Conservation (phyloP, 768 basidiomycete genomes). For the Phylloporus arenicola region DNA sequence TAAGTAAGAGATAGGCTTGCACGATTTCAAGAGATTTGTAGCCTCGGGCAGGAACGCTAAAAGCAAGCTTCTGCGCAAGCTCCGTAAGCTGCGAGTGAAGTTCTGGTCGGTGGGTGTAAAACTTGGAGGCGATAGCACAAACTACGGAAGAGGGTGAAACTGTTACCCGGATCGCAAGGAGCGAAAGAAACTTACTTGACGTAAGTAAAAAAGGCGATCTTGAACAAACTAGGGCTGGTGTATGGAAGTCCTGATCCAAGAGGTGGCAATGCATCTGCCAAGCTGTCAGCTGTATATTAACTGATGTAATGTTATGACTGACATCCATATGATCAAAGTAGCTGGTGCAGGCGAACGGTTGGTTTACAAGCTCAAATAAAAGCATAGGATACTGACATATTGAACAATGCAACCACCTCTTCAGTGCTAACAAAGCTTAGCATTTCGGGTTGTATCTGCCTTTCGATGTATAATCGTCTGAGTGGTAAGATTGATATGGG, state of each 20-base stretch:
- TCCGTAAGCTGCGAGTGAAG: constrained; percentile 76
- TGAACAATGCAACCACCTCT: constrained; percentile 87
- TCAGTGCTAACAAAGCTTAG: constrained; percentile 81
- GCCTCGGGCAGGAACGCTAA: constrained; percentile 76
- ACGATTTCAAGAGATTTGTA: constrained; percentile 95
- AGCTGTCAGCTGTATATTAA: constrained; percentile 6
- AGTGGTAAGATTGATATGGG: constrained; percentile 87
- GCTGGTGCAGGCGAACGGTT: constrained; percentile 32
- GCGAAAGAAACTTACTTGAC: constrained; percentile 54
- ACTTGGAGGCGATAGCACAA: constrained; percentile 91
- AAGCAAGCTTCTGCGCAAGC: constrained; percentile 82
- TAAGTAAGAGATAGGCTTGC: constrained; percentile 87
- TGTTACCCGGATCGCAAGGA: background rate
- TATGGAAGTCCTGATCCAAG: constrained; percentile 86
- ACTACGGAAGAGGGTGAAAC: constrained; percentile 43
- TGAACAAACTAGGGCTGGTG: constrained; percentile 88
- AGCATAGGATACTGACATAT: constrained; percentile 57
- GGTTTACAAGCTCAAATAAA: constrained; percentile 2
- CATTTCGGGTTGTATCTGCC: constrained; percentile 91
- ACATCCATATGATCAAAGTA: constrained; percentile 77
- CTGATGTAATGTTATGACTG: constrained; percentile 24
- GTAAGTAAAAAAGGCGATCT: constrained; percentile 94
- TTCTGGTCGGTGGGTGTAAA: constrained; percentile 77
- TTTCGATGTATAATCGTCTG: constrained; percentile 77
- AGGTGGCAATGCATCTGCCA: constrained; percentile 71